Conservation (phyloP, 2,329 filamentous ascomycete genomes). For the Arthrobotrys pseudoclavata region DNA sequence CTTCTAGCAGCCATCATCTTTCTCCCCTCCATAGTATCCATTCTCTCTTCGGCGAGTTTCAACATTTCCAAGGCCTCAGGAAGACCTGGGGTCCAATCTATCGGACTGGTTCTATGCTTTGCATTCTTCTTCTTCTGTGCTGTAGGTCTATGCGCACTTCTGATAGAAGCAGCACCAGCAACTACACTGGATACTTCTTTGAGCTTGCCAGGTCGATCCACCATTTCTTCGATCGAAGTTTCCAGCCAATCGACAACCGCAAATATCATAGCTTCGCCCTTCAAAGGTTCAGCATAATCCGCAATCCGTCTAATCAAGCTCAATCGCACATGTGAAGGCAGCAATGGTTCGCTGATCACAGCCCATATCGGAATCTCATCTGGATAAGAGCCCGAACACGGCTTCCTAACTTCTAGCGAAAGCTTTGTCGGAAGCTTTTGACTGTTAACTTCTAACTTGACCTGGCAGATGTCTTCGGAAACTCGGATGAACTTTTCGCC, state of each 20-base stretch:
- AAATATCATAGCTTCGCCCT: conserved; percentile 91
- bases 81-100: conserved; percentile 75
- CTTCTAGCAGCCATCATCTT: conserved; percentile 81
- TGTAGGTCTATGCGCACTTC: conserved; percentile 62
- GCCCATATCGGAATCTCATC: conserved; percentile 74
- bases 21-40: conserved; percentile 71
- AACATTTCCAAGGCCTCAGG: conserved; percentile 73
- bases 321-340: conserved; percentile 93
- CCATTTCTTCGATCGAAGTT: conserved; percentile 82
- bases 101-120: conserved; percentile 70
- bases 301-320: conserved; percentile 85
- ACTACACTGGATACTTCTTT: conserved; percentile 85
- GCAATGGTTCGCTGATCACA: conserved; percentile 69
- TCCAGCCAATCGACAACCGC: conserved; percentile 93
- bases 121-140: conserved; percentile 60
- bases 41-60: conserved; percentile 62
- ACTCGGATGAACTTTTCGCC: conserved; percentile 77
- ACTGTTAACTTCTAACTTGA: conserved; percentile 72
- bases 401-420: conserved; percentile 68
- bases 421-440: conserved; percentile 63
- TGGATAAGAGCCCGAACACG: conserved; percentile 79
- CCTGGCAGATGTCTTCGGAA: conserved; percentile 76
- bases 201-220: conserved; percentile 85
- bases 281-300: conserved; percentile 77
- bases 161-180: conserved; percentile 70